A percentile compares a stretch with the other conserved stretches of the same genome.
Conservation (phyloP, 176 grass and related monocot genomes). For the Melocanna baccifera region DNA sequence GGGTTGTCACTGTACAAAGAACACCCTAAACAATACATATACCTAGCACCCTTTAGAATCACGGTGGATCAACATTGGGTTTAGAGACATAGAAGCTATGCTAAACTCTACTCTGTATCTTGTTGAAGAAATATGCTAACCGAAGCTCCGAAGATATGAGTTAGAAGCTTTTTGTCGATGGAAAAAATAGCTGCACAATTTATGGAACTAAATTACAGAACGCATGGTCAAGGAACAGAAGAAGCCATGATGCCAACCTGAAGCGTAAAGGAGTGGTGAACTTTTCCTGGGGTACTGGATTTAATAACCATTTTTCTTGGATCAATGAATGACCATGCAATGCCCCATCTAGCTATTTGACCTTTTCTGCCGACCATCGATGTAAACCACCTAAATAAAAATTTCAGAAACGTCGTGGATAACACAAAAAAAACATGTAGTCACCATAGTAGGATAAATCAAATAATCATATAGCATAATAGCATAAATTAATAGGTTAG, state of each 20-base stretch:
- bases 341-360: constrained; percentile 79
- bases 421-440: background rate
- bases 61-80: too few species aligned
- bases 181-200: background rate
- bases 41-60: too few species aligned
- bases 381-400: constrained; percentile 82
- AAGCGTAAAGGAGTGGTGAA: constrained; percentile 71
- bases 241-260: constrained; percentile 36
- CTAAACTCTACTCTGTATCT: too few species aligned
- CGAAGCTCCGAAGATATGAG: background rate
- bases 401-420: background rate
- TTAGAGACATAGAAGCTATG: too few species aligned
- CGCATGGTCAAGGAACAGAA: constrained; percentile 18
- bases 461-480: too few species aligned
- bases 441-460: background rate
- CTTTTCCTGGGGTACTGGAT: constrained; percentile 54
- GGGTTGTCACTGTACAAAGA: too few species aligned
- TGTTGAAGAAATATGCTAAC: too few species aligned
- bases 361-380: constrained; percentile 98
- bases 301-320: constrained; percentile 50
- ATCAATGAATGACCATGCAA: constrained; percentile 95
- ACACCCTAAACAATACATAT: too few species aligned
- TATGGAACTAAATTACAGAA: background rate
- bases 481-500: too few species aligned
- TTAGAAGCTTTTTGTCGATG: background rate